A percentile compares a stretch with the other conserved stretches of the same genome.
phyloP scores from a whole-genome alignment of 2,329 filamentous ascomycete species.

The Zymoseptoria ardabiliae region DNA sequence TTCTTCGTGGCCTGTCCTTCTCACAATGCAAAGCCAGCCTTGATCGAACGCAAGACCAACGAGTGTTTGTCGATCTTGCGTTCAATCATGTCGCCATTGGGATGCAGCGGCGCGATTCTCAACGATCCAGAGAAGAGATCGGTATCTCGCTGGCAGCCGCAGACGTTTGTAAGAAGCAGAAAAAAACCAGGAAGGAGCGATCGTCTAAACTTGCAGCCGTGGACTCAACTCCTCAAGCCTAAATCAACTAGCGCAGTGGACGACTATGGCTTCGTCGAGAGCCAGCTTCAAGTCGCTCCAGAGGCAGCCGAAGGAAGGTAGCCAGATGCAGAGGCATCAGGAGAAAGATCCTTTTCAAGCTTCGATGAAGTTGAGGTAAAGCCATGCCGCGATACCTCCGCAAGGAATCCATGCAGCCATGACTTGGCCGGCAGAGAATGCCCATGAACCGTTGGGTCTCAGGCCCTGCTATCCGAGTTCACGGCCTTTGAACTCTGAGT shows the following conservation, averaged over 20 bases:
- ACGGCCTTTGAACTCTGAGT: neutral
- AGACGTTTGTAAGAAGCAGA: neutral
- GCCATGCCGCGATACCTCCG: neutral
- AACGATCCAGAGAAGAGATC: neutral
- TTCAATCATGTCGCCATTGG: no score
- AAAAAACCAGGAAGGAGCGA: neutral
- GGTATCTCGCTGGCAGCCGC: no score
- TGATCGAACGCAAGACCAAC: neutral
- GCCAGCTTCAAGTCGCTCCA: no score
- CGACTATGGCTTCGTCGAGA: neutral
- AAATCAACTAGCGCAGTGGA: neutral
- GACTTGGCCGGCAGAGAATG: neutral
- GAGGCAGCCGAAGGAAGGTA: neutral
- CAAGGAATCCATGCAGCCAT: neutral
- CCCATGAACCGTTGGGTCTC: neutral
- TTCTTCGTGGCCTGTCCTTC: neutral
- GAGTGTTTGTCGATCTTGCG: no score
- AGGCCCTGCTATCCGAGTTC: neutral
- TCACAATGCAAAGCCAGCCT: neutral
- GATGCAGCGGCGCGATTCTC: no score
- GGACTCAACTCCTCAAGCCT: neutral
- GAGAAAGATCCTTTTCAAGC: neutral
- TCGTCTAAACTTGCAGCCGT: neutral
- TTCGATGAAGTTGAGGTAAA: neutral
- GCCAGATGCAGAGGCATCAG: neutral